Evolutionary conservation across 164 flowering plant species (phyloP).

Genomic region (Taxillus chinensis): DNA sequence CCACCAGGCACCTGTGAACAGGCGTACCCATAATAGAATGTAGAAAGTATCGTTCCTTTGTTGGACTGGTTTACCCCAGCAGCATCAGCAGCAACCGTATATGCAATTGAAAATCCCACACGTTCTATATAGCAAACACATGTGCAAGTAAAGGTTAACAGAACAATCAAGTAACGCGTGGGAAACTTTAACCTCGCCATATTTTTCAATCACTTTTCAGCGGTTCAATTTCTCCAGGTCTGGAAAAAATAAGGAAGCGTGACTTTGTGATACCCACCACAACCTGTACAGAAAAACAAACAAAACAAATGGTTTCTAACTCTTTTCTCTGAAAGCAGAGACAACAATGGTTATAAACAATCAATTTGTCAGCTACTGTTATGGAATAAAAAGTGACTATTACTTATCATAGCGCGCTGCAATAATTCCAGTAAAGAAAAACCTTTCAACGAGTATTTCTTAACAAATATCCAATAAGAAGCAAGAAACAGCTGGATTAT

Average conservation of each 20-base stretch:
- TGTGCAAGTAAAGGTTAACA: neutral
- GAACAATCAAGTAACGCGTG: neutral
- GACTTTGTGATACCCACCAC: neutral
- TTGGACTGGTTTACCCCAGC: slow-evolving; percentile 1
- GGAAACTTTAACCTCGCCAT: neutral
- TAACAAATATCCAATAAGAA: neutral
- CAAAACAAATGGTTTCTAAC: neutral
- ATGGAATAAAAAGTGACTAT: neutral
- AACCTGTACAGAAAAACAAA: neutral
- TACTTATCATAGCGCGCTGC: neutral
- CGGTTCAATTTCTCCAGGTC: neutral
- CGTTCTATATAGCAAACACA: slow-evolving; percentile 4
- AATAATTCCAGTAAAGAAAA: neutral
- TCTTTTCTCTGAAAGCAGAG: neutral
- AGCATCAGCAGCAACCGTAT: slow-evolving; percentile 3
- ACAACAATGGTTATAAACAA: neutral
- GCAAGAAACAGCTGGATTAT: neutral
- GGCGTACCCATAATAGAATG: slow-evolving; percentile 4
- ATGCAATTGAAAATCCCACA: slow-evolving; percentile 4
- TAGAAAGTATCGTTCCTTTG: slow-evolving; percentile 4
- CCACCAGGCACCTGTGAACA: slow-evolving; percentile 5
- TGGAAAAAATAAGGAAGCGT: neutral
- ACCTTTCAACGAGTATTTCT: neutral
- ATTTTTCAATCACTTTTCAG: neutral
- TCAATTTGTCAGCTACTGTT: neutral